phyloP scores from a whole-genome alignment of 306 rosid genomes.

The Gillenia trifoliata region DNA sequence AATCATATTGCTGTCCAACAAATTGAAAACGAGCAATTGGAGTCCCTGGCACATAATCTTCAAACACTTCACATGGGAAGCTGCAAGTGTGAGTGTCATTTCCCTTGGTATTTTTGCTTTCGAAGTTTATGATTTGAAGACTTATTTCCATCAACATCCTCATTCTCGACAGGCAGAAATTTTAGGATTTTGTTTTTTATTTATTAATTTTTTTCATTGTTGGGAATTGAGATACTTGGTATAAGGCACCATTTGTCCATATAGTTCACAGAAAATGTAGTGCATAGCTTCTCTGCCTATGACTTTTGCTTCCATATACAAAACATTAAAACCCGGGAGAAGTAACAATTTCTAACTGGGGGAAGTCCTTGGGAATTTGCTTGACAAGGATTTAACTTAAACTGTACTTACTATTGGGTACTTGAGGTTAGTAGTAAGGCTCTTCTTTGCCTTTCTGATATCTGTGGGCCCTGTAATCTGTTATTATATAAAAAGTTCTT shows the following conservation, averaged over 20 bases:
- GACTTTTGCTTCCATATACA: background rate
- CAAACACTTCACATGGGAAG: conserved; percentile 65
- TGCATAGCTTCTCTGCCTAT: background rate
- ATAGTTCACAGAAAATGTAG: background rate
- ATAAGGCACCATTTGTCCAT: background rate
- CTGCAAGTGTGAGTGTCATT: conserved; percentile 56
- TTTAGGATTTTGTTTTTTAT: background rate
- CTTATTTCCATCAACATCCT: background rate
- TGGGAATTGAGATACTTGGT: background rate
- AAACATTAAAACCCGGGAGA: background rate
- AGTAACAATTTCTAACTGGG: background rate
- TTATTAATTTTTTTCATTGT: background rate
- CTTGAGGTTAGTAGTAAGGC: background rate
- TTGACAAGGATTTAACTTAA: background rate
- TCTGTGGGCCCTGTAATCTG: background rate
- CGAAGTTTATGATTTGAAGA: background rate
- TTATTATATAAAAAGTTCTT: background rate
- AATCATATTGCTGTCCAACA: conserved; percentile 26
- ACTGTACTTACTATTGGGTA: background rate
- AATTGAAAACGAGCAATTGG: conserved; percentile 20
- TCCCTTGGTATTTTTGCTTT: conserved; percentile 13
- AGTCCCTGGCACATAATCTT: conserved; percentile 52
- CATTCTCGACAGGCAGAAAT: background rate
- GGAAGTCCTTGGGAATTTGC: background rate
- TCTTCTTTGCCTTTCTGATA: background rate